phyloP scores from a whole-genome alignment of 495 filamentous ascomycete genomes.

The Pyrenula aspistea region DNA sequence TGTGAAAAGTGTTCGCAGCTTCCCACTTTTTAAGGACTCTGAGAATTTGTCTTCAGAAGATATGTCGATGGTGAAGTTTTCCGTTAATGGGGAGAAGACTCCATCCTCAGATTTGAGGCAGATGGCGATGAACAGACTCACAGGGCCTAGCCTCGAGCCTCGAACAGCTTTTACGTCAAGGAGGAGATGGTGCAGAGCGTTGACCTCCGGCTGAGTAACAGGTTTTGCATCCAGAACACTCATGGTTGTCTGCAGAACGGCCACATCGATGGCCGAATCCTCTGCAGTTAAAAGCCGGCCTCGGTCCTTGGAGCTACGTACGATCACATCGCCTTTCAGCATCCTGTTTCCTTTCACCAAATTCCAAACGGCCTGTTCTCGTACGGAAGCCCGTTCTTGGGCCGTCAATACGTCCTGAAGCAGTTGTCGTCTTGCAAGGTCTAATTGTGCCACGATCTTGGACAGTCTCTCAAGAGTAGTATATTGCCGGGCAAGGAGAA shows the following conservation, averaged over 20 bases:
- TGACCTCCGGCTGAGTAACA: constrained; percentile 47
- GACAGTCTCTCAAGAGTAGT: constrained; percentile 68
- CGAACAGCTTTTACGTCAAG: constrained; percentile 72
- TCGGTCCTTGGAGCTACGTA: constrained; percentile 71
- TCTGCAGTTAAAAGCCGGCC: constrained; percentile 81
- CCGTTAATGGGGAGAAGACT: constrained; percentile 56
- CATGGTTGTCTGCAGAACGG: constrained; percentile 88
- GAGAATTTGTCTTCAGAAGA: constrained; percentile 56
- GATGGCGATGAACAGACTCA: constrained; percentile 69
- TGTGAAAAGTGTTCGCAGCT: constrained; percentile 76
- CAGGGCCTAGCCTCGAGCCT: constrained; percentile 56
- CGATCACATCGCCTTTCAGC: constrained; percentile 82
- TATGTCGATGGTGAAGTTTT: constrained; percentile 73
- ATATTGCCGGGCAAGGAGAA: constrained; percentile 77
- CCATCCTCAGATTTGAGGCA: constrained; percentile 54
- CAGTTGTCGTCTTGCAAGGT: constrained; percentile 75
- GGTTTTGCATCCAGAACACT: constrained; percentile 78
- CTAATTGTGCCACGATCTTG: constrained; percentile 63
- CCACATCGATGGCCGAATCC: constrained; percentile 86
- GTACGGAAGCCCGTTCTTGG: constrained; percentile 61
- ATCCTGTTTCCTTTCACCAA: constrained; percentile 88
- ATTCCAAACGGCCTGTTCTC: constrained; percentile 88
- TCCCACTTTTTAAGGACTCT: constrained; percentile 36
- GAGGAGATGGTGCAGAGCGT: constrained; percentile 72
- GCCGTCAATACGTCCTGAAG: constrained; percentile 84